Evolutionary conservation across 768 basidiomycete genomes (phyloP), one percentile per base, ranked within the genome.

Genomic region (Termitomyces sp.): DNA sequence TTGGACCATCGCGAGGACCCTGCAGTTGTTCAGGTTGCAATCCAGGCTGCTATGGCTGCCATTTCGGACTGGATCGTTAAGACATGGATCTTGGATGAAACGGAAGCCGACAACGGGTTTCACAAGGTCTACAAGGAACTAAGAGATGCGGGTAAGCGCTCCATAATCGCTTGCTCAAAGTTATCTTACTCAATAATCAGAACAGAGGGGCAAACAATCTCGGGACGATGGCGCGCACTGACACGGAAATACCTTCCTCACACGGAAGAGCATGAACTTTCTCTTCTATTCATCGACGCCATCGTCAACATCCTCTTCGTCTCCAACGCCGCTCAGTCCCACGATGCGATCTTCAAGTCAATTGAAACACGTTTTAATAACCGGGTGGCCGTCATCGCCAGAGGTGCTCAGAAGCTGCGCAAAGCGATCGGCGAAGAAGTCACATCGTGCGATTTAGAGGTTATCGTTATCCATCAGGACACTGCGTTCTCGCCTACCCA

Each of bases 361-460:
- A 69, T 85, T 51, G 68, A 71, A 8, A 65, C 70, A 5, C 75
- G 73, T 30, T 86, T 85, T 62, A 69, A 71, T 1, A 76, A 74
- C 0, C 75, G 76, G 15, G 70, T 86, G 27, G 64, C 66, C 16
- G 65, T 72, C 13, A 71, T 86, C 37, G 75, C 80, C 37, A 73
- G 75, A 22, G 66, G 75, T 6, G 81, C 84, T 2, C 71, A 80
- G 58, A 73, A 73, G 8, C 69, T 87, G 58, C 84, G 84, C 63
- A 82, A 79, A 66, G 80, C 79, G 12, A 77, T 86, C 50, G 84
- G 84, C 0, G 82, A 85, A 67, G 81, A 80, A 53, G 74, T 87
- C 48, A 81, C 81, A 2, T 80, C 78, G 2, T 81, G 79, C 54
- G 85, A 86, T 62, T 64, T 87, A 59, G 81, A 84, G 66, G 74